Evolutionary conservation across 805 yeast genomes (phyloP), one percentile per base, ranked within the genome.

Genomic region (Clavispora vitiphila): DNA sequence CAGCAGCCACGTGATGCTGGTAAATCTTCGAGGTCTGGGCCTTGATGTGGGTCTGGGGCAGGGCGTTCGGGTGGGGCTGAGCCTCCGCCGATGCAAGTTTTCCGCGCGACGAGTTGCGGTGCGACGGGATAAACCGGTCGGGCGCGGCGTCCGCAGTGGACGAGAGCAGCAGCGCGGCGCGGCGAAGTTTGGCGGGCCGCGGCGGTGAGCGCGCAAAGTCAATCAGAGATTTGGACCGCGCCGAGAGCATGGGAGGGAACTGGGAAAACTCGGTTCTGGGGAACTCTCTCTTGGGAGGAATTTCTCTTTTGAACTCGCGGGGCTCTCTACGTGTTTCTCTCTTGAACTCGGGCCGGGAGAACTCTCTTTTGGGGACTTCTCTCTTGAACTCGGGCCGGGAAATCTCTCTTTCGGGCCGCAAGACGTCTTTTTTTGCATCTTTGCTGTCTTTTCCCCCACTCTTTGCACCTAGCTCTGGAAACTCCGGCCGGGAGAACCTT

Each of bases 1-100:
- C 98, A 57, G 85, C 85, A 0, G 97, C 98, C 2, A 91, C 96
- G 21, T 87, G 82, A 53, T 79, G 78, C 59, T 84, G 83, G 56
- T 86, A 87, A 5, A 76, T 73, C 47, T 72, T 70, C 8, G 74
- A 63, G 3, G 77, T 75, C 54, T 76, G 80, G 3, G 75, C 74
- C 49, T 71, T 72, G 34, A 78, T 76, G 53, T 77, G 80, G 6
- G 77, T 73, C 45, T 69, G 68, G 1, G 82, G 82, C 40, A 77
- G 68, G 14, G 74, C 74, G 52, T 68, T 67, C 2, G 75, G 75
- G 40, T 60, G 69, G 3, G 71, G 72, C 15, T 51, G 46, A n/a
- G 55, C 47, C n/a, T 49, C 51, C 7, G 48, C 42, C 11, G 69
- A 58, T 34, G 67, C 60, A 23, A 70, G 54, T 38, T 65, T 67